Evolutionary conservation across 352 stramenopile species (phyloP).

Genomic region (Phytopythium boreale): DNA sequence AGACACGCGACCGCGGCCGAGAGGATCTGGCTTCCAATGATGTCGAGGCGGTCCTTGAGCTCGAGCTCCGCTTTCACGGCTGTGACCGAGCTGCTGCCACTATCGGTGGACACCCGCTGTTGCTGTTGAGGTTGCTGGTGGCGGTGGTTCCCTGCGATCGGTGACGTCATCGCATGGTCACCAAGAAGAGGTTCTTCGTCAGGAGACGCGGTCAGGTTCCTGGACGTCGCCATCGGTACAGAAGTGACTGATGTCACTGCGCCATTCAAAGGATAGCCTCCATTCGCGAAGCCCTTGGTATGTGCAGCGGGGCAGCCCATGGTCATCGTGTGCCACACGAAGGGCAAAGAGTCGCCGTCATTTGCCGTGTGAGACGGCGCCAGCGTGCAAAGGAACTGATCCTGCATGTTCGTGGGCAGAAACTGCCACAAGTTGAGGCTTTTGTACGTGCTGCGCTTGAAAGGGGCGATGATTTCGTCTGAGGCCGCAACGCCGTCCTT

Average conservation of each 20-base stretch:
- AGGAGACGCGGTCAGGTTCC: conserved; percentile 19
- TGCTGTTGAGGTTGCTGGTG: neutral
- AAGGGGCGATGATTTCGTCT: conserved; percentile 49
- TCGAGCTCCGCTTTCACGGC: conserved; percentile 70
- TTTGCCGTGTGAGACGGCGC: conserved; percentile 25
- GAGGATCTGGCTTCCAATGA: conserved; percentile 74
- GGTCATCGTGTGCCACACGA: conserved; percentile 85
- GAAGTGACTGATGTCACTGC: conserved; percentile 14
- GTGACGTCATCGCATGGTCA: conserved; percentile 30
- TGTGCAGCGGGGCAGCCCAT: conserved; percentile 82
- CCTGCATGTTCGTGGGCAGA: conserved; percentile 83
- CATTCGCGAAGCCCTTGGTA: conserved; percentile 76
- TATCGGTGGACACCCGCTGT: conserved; percentile 6
- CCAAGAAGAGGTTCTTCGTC: conserved; percentile 31
- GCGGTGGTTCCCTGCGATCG: conserved; percentile 2
- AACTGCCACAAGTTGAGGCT: conserved; percentile 77
- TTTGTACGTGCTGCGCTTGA: conserved; percentile 86
- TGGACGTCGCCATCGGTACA: neutral
- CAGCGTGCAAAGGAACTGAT: conserved; percentile 69
- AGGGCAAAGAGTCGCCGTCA: conserved; percentile 16
- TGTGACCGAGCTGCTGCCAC: conserved; percentile 36
- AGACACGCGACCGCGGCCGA: conserved; percentile 68
- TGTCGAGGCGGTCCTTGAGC: conserved; percentile 62
- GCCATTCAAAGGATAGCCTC: conserved; percentile 40
- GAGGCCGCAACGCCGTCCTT: conserved; percentile 9